These are phyloP conservation scores for Diaporthe ilicicola DNA, from an alignment of 2,329 filamentous ascomycete genomes.

Conservation along the genomic window DNA sequence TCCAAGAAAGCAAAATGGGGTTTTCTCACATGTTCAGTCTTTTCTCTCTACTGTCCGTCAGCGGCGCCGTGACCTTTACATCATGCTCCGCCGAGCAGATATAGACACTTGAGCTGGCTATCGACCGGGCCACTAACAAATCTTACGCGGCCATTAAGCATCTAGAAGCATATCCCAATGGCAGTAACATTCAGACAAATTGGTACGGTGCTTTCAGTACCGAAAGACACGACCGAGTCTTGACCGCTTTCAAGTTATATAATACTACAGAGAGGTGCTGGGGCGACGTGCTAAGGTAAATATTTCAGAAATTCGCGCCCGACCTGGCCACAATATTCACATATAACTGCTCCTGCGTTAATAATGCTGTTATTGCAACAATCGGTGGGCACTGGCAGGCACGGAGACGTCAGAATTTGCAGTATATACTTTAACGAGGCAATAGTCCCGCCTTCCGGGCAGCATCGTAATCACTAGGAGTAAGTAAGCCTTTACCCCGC, in stretches of 20 bases:
- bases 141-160: constrained; percentile 5
- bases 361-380: background rate
- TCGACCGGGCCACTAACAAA: constrained; percentile 1
- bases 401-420: background rate
- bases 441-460: background rate
- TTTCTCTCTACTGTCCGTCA: background rate
- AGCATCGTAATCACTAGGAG: constrained; percentile 10
- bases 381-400: background rate
- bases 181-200: background rate
- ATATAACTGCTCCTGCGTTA: background rate
- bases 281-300: background rate
- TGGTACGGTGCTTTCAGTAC: background rate
- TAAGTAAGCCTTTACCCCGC: background rate
- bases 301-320: background rate
- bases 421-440: constrained; percentile 9
- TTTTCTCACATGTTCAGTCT: background rate
- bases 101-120: background rate
- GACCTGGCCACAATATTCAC: background rate
- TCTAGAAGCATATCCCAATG: background rate
- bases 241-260: background rate
- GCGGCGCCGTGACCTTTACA: background rate
- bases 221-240: background rate
- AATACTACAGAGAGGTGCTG: background rate
- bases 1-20: background rate
- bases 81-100: background rate